These are phyloP conservation scores for Mucor mucedo DNA, from an alignment of 371 early-diverging fungal species.

Conservation along the genomic window DNA sequence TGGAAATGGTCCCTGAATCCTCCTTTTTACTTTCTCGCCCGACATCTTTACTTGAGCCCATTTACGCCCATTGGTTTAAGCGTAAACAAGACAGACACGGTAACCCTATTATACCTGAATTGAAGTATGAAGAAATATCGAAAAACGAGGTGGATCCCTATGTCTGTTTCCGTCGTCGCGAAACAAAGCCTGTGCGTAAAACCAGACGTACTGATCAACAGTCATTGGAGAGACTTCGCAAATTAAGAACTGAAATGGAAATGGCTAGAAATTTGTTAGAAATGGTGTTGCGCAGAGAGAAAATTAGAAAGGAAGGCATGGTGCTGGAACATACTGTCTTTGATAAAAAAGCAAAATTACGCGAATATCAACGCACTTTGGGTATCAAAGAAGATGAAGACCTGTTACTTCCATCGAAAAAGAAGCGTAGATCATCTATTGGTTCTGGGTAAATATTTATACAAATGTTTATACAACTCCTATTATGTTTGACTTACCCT, in stretches of 20 bases:
- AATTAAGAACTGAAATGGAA: slow-evolving; percentile 82
- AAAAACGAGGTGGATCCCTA: slow-evolving; percentile 89
- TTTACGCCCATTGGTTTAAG: slow-evolving; percentile 55
- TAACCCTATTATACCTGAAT: slow-evolving; percentile 63
- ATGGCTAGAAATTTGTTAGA: slow-evolving; percentile 78
- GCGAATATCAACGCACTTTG: slow-evolving; percentile 58
- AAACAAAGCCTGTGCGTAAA: slow-evolving; percentile 86
- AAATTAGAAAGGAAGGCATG: slow-evolving; percentile 70
- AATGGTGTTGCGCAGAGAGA: slow-evolving; percentile 82
- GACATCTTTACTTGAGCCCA: slow-evolving; percentile 3
- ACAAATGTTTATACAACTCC: background rate
- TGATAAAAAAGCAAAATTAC: slow-evolving; percentile 57
- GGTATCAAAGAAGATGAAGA: slow-evolving; percentile 64
- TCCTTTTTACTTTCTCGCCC: slow-evolving; percentile 14
- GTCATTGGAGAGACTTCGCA: slow-evolving; percentile 82
- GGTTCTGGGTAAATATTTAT: slow-evolving; percentile 38
- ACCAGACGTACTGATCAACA: slow-evolving; percentile 89
- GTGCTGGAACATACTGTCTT: slow-evolving; percentile 69
- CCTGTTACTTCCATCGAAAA: slow-evolving; percentile 37
- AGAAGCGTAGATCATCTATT: slow-evolving; percentile 38
- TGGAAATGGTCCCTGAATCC: slow-evolving; percentile 23
- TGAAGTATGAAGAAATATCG: slow-evolving; percentile 63
- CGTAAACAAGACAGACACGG: slow-evolving; percentile 52
- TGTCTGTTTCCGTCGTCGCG: slow-evolving; percentile 96
- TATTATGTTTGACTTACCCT: slow-evolving; percentile 2